Base-by-base conservation (phyloP, 768 basidiomycete genomes). In the Basidioascus undulatus region DNA sequence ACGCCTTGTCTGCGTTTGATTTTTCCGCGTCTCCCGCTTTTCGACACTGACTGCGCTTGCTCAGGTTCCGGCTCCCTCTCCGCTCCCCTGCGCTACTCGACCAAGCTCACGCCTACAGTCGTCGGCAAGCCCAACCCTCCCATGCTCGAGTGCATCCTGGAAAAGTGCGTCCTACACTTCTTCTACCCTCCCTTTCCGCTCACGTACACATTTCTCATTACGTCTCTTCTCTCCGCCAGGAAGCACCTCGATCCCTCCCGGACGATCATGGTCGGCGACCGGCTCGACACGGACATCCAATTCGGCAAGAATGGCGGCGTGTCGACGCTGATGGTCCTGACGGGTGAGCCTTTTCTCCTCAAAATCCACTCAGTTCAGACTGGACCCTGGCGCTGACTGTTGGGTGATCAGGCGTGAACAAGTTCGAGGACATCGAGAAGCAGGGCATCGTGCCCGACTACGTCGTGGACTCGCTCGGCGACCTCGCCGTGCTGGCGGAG, bases 231-330 rank as follows among this genome's bases (percentile, higher is more conserved):
- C 18, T n/a, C n/a, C 13, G 7, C 11, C 47, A 92, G 86, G 58
- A 72, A 87, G 49, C 56, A 78, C 35, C 86, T 82, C 55, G 78
- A 96, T 58, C 81, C 81, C 32, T 61, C 66, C 45, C 65, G 73
- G 39, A 86, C 87, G 13, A 72, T 96, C 55, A 94, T 98, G 83
- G 66, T 96, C 34, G 89, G 89, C 32, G 89, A 98, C 61, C 71
- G 89, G 45, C 66, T 98, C 48, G 77, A 81, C 56, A 96, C 92
- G 5, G 89, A 98, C 59, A 94, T 98, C 50, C 60, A 78, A 39
- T 98, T 96, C 52, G 92, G 89, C 37, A 68, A 80, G 55, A 69
- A 69, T 35, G 82, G 83, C 32, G 82, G 82, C 21, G 65, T 92
- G 18, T 58, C 76, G 15, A 94, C 89, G 0, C 63, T 94, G 42